Evolutionary conservation across 2,329 filamentous ascomycete genomes (phyloP), one percentile per base, ranked within the genome.

Genomic region (Sordariomycetes sp.): DNA sequence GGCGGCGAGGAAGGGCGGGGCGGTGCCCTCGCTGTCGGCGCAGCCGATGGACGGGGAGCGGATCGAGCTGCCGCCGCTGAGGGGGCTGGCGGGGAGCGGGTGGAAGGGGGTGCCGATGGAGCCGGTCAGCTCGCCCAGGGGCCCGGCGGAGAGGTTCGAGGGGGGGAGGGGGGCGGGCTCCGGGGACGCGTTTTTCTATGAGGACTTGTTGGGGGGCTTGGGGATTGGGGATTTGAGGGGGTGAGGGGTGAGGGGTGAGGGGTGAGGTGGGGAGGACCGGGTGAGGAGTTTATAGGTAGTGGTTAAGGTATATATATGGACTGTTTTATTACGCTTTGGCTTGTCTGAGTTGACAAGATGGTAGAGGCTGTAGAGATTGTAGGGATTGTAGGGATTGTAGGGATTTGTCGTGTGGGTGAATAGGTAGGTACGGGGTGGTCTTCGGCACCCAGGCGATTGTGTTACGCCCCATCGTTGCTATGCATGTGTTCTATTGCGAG

Each of bases 21-120:
- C n/a, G 54, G 32, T 22, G 2, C 24, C 54, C 7, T 24, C 24
- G 25, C 22, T 46, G 8, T 34, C 40, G n/a, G 25, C 40, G 34
- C 40, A 50, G 54, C 35, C 18, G 7, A 46, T 18, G 18, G 28
- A 35, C 28, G 16, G 34, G 8, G 54, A 46, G 25, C 43, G 40
- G 20, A 59, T 66, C 18, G 65, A 62, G 8, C 63, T 73, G 18
- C 64, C 71, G 3, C 70, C 71, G 1, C 59, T 72, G 34, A 65
- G 63, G 18, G 67, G 40, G 18, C 24, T 69, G 0, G 62, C 64
- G 24, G 59, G 60, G 10, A 59, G 61, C 10, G 63, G 54, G 34
- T 59, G 62, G 10, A 63, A 65, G 35, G 67, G 64, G 3, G 59
- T 61, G 50, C 64, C 68, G 3, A 60, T 72, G 53, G 71, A 72